Conservation (phyloP, 139 green algal species). For the Chlamydomonas sphaeroides region DNA sequence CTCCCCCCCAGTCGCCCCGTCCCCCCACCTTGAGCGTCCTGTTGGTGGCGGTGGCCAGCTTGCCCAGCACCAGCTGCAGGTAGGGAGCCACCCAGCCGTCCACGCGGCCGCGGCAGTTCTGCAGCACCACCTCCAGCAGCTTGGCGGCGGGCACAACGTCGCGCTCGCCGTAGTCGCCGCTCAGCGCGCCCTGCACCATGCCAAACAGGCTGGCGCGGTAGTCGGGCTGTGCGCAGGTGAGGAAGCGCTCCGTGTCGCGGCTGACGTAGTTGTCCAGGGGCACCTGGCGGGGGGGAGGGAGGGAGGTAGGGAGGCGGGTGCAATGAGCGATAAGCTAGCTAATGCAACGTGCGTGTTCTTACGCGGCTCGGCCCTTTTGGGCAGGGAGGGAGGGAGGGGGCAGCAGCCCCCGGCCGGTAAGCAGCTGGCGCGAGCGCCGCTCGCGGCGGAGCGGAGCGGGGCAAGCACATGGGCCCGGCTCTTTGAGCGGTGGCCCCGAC, state of each 20-base stretch:
- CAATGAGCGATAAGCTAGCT: not conserved
- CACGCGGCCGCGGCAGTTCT: constrained; percentile 77
- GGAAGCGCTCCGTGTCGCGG: constrained; percentile 79
- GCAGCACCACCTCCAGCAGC: constrained; percentile 89
- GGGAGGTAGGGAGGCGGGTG: not conserved
- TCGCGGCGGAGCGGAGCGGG: too few relatives aligned
- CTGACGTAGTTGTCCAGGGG: constrained; percentile 96
- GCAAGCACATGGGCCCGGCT: too few relatives aligned
- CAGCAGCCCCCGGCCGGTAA: too few relatives aligned
- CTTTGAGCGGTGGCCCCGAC: too few relatives aligned
- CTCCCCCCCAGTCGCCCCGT: not conserved
- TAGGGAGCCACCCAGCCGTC: constrained; percentile 84
- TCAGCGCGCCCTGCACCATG: constrained; percentile 67
- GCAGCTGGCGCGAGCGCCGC: too few relatives aligned
- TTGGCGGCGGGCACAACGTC: constrained; percentile 80
- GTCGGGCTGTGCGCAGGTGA: constrained; percentile 73
- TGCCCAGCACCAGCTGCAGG: constrained; percentile 66
- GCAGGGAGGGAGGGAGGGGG: too few relatives aligned
- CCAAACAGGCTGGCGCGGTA: constrained; percentile 75
- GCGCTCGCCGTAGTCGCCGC: constrained; percentile 58
- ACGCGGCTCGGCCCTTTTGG: too few relatives aligned
- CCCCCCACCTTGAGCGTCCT: constrained; percentile 53
- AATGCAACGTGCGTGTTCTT: too few relatives aligned
- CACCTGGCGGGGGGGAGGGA: constrained; percentile 48
- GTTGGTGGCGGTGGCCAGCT: constrained; percentile 47